Evolutionary conservation across 768 basidiomycete genomes (phyloP), one percentile per base, ranked within the genome.

Genomic region (Dacryopinax spathularia): DNA sequence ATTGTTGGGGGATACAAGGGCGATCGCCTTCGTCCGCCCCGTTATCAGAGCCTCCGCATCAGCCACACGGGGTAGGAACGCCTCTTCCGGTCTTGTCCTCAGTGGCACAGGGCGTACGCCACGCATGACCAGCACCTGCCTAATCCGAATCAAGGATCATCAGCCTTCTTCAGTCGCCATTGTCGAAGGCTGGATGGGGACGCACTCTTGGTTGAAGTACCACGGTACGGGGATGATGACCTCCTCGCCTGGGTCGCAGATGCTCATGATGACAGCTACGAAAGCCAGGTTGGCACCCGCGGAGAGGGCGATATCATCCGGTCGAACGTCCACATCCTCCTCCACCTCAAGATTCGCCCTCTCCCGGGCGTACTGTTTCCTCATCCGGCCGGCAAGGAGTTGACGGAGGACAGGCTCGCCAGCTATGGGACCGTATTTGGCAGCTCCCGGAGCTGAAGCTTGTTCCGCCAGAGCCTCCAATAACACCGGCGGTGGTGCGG

Each of bases 221-320:
- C 86, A 86, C 22, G 88, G 88, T 1, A 84, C 76, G 22, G 88
- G 87, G 18, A 90, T 71, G 33, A 90, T 82, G 33, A 88, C 76
- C 68, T 88, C 86, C 63, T 87, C 85, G 0, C 85, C 86, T 16
- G 80, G 74, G 65, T 84, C 82, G n/a, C 84, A 87, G 1, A 91
- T 68, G 16, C 77, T 77, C 82, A 86, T 84, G 5, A 84, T 75
- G 1, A 78, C 73, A 0, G 82, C 80, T 4, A 84, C 75, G 66
- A 88, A 89, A 6, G 86, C 86, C 73, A 89, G 74, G 69, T 88
- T 88, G 69, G 86, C 87, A 2, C 87, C 87, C 0, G 85, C 77
- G 0, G 86, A 87, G 62, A 88, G 73, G 1, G 81, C 82, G n/a
- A 89, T 72, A 69, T 91, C 87, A 0, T 81, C 77, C 1, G 72